Base-by-base conservation (phyloP, 2,329 filamentous ascomycete species). In the Ambrosiella beaveri region DNA sequence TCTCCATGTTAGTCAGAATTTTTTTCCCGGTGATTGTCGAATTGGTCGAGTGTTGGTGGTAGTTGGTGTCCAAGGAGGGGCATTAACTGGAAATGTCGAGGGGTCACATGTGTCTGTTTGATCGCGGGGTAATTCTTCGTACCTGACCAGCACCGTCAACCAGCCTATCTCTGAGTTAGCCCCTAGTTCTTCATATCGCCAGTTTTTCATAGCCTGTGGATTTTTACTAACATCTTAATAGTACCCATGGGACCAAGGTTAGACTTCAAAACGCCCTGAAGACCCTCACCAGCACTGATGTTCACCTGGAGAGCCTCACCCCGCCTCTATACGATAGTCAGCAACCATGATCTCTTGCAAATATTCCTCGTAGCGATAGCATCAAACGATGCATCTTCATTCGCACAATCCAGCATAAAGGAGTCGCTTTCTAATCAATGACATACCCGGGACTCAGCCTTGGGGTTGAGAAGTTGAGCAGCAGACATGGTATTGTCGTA, bases 271-370 rank as follows among this genome's bases (percentile, higher is more conserved):
- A 98, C 93, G 88, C 95, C 81, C 69, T 90, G 83, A 63, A 90
- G 76, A 67, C 93, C 93, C 74, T 96, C 90, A 68, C 91, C 93
- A 64, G 93, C 93, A 68, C 80, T 88, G 74, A 98, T 97, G 78
- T 98, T 98, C 72, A 97, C 90, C 73, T 81, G 82, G 63, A 98
- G 77, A 77, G 93, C 93, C 82, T 98, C 93, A 72, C 88, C 93
- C 77, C 93, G 84, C 78, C 93, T 84, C 89, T 95, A 68, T 63
- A 63, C 65, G 36, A 39, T 36, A 50, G 56, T 60, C 58, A 60
- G 59, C 38, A 37, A 60, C 56, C 52, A 59, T n/a, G 54, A 38
- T 11, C 44, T 9, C 17, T 39, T 59, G 36, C 51, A 52, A 55
- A 58, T 40, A 17, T 27, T 27, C 27, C 27, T 4, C 27, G 27